Percentiles rank a stretch among this genome's conserved stretches.
Conservation (phyloP, 1,284 basidiomycete genomes). For the Schizophyllum amplum region DNA sequence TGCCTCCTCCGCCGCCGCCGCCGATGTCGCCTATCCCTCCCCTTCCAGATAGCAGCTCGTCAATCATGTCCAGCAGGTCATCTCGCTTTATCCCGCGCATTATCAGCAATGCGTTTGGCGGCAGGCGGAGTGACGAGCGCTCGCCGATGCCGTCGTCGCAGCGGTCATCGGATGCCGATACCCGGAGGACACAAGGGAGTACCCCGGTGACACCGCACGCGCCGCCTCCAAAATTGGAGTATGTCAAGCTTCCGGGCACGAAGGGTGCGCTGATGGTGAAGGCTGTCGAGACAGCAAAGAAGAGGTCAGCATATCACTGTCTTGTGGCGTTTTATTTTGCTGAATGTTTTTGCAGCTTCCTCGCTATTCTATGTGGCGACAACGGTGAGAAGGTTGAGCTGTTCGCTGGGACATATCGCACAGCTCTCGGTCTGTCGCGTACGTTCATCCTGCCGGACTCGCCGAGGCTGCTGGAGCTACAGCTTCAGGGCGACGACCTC, state of each 20-base stretch:
- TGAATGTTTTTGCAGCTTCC: constrained; percentile 45
- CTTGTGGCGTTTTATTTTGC: neutral
- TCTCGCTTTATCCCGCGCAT: constrained; percentile 66
- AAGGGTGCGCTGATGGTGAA: constrained; percentile 77
- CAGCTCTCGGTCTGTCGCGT: constrained; percentile 69
- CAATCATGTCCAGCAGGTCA: constrained; percentile 19
- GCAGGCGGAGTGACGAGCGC: constrained; percentile 47
- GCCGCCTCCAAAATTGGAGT: constrained; percentile 79
- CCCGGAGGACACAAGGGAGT: constrained; percentile 23
- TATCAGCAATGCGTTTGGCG: constrained; percentile 53
- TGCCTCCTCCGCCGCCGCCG: constrained; percentile 9
- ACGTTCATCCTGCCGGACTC: constrained; percentile 87
- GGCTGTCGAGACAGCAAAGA: constrained; percentile 78
- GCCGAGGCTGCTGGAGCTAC: constrained; percentile 74
- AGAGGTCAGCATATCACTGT: constrained; percentile 56
- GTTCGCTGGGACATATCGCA: constrained; percentile 79
- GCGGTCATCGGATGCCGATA: constrained; percentile 25
- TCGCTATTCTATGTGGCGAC: constrained; percentile 86
- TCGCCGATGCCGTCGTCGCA: constrained; percentile 21
- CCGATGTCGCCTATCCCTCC: constrained; percentile 21
- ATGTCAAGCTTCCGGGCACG: constrained; percentile 85
- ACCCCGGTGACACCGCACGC: constrained; percentile 31
- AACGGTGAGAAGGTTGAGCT: constrained; percentile 87
- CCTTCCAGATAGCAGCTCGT: constrained; percentile 6
- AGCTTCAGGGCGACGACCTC: constrained; percentile 85